A percentile compares a stretch with the other conserved stretches of the same genome.
phyloP scores from a whole-genome alignment of 257 asterid species.

The Lavandula angustifolia region DNA sequence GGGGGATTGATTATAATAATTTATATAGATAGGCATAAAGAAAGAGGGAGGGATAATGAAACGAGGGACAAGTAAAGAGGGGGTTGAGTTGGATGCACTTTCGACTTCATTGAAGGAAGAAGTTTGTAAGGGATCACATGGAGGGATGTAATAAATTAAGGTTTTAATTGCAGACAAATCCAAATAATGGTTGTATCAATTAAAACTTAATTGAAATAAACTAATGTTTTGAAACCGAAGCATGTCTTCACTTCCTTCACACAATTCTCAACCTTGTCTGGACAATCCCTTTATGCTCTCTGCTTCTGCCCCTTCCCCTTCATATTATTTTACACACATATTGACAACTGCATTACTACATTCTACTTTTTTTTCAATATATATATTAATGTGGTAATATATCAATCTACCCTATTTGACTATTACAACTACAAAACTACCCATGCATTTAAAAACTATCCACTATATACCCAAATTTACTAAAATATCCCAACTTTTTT shows the following conservation, averaged over 20 bases:
- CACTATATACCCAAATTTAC: too few relatives aligned
- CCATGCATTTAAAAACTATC: too few relatives aligned
- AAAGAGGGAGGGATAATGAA: constrained; percentile 32
- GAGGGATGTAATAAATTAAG: constrained; percentile 45
- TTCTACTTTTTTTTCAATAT: too few relatives aligned
- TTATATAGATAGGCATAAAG: background rate
- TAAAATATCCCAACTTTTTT: too few relatives aligned
- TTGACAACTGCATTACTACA: background rate
- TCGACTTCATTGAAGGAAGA: constrained; percentile 57
- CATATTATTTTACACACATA: too few relatives aligned
- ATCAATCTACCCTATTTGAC: too few relatives aligned
- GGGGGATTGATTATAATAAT: too few relatives aligned
- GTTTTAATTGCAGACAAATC: constrained; percentile 41
- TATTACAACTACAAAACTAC: too few relatives aligned
- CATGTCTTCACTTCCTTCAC: constrained; percentile 3
- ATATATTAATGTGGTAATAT: too few relatives aligned
- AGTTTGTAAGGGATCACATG: constrained; percentile 61
- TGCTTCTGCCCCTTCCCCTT: constrained; percentile 2
- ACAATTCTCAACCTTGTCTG: constrained; percentile 33
- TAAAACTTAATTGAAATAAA: constrained; percentile 13
- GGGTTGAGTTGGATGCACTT: constrained; percentile 58
- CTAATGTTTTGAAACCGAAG: constrained; percentile 45
- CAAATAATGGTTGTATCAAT: constrained; percentile 45
- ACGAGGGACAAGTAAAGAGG: constrained; percentile 44
- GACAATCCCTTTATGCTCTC: constrained; percentile 25